A percentile compares a stretch with the other conserved stretches of the same genome.
Conservation (phyloP, 495 filamentous ascomycete genomes). For the Parathielavia appendiculata region DNA sequence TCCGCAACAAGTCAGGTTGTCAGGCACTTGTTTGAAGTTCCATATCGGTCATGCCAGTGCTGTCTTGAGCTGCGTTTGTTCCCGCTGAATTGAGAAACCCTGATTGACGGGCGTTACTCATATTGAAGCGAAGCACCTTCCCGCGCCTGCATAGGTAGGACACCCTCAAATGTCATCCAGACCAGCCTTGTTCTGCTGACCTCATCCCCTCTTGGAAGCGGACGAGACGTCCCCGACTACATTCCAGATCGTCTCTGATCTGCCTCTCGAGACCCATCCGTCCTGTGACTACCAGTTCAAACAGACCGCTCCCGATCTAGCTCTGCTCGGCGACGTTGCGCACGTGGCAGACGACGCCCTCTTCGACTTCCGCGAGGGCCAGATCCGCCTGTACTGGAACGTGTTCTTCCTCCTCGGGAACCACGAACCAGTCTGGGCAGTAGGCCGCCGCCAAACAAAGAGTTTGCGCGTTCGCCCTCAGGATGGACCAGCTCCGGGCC, state of each 20-base stretch:
- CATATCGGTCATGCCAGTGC: too few species aligned
- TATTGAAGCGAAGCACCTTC: too few species aligned
- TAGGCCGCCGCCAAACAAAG: slow-evolving; percentile 23
- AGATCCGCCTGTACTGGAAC: slow-evolving; percentile 38
- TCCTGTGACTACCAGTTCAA: slow-evolving; percentile 40
- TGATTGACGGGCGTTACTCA: too few species aligned
- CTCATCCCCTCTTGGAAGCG: too few species aligned
- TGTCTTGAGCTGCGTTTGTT: too few species aligned
- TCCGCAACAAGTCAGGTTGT: too few species aligned
- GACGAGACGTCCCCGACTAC: slow-evolving; percentile 2
- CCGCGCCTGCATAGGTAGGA: too few species aligned
- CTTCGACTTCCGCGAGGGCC: slow-evolving; percentile 37
- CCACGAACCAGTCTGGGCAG: slow-evolving; percentile 47
- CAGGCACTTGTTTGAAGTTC: too few species aligned
- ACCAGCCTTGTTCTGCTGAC: too few species aligned
- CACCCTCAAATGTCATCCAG: too few species aligned
- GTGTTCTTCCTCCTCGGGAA: slow-evolving; percentile 53
- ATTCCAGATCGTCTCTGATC: slow-evolving; percentile 51
- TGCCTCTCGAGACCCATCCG: slow-evolving; percentile 43
- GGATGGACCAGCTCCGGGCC: slow-evolving; percentile 13
- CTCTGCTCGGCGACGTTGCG: slow-evolving; percentile 52
- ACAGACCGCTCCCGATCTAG: slow-evolving; percentile 42
- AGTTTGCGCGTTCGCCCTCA: slow-evolving; percentile 16
- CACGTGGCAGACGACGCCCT: slow-evolving; percentile 33
- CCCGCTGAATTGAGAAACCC: too few species aligned